These are phyloP conservation scores for Ceratocystis albifundus DNA, from an alignment of 2,329 filamentous ascomycete genomes.

Conservation along the genomic window DNA sequence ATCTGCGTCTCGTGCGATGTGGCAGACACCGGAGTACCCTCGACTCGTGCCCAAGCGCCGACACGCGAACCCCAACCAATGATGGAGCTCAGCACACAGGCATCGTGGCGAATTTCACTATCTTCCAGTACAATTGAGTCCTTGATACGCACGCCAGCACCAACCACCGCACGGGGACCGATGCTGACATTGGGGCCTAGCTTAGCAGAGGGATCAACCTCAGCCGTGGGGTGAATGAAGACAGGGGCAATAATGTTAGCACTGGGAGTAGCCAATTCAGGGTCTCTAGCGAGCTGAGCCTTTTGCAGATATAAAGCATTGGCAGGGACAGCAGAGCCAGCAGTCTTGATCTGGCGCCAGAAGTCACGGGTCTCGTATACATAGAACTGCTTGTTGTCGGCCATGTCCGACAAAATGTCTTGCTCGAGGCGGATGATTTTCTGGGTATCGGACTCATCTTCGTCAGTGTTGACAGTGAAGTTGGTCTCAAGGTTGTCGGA, in stretches of 20 bases:
- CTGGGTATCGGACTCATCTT: conserved; percentile 66
- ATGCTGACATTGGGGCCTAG: conserved; percentile 94
- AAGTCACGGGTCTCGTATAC: conserved; percentile 98
- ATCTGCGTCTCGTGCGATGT: conserved; percentile 87
- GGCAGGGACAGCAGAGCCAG: conserved; percentile 88
- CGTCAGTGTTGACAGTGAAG: conserved; percentile 47
- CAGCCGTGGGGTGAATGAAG: conserved; percentile 85
- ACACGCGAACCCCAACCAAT: conserved; percentile 95
- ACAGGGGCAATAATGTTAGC: conserved; percentile 84
- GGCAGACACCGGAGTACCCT: conserved; percentile 81
- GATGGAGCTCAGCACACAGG: conserved; percentile 89
- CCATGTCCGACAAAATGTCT: conserved; percentile 88
- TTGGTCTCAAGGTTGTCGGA: conserved; percentile 78
- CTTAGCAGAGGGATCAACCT: conserved; percentile 88
- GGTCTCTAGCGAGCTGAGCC: conserved; percentile 55
- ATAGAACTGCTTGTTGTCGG: conserved; percentile 95
- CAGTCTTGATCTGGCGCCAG: conserved; percentile 99
- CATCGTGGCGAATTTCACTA: conserved; percentile 89
- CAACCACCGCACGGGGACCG: conserved; percentile 74
- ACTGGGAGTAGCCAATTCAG: conserved; percentile 69
- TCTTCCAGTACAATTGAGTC: conserved; percentile 94
- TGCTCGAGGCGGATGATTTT: conserved; percentile 91
- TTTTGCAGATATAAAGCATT: conserved; percentile 95
- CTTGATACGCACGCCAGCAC: conserved; percentile 82
- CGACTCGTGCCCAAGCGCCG: conserved; percentile 95